Conservation (phyloP, 495 filamentous ascomycete species). For the Chlorociboria aeruginascens region DNA sequence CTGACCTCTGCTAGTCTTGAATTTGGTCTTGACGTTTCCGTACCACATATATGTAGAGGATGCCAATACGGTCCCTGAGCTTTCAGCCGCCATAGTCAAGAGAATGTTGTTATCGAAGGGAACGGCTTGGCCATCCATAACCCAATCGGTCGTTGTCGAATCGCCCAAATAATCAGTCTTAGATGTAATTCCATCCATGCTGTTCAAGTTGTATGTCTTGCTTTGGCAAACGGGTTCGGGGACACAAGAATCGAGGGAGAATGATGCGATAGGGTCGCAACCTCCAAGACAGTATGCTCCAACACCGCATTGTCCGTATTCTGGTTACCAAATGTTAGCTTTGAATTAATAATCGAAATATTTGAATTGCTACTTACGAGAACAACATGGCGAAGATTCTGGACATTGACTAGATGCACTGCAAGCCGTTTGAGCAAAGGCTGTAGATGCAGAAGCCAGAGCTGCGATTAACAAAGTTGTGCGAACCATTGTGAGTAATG, state of each 20-base stretch:
- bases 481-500: conserved; percentile 18
- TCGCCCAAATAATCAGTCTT: conserved; percentile 82
- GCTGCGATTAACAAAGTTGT: conserved; percentile 15
- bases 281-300: conserved; percentile 95
- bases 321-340: conserved; percentile 31
- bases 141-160: conserved; percentile 68
- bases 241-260: conserved; percentile 72
- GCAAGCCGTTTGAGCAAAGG: conserved; percentile 30
- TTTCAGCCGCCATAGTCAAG: conserved; percentile 74
- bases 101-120: conserved; percentile 51
- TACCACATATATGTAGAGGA: conserved; percentile 95
- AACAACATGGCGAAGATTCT: conserved; percentile 72
- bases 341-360: not conserved
- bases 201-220: conserved; percentile 58
- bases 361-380: conserved; percentile 49
- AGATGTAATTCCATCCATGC: conserved; percentile 51
- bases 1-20: conserved; percentile 74
- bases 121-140: conserved; percentile 65
- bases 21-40: conserved; percentile 72
- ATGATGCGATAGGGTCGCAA: conserved; percentile 78
- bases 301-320: conserved; percentile 86
- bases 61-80: conserved; percentile 77
- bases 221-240: conserved; percentile 71
- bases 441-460: conserved; percentile 21
- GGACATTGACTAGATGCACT: conserved; percentile 56